These are phyloP conservation scores for Zygosaccharomyces bailii DNA, from an alignment of 805 yeast species.

Conservation along the genomic window DNA sequence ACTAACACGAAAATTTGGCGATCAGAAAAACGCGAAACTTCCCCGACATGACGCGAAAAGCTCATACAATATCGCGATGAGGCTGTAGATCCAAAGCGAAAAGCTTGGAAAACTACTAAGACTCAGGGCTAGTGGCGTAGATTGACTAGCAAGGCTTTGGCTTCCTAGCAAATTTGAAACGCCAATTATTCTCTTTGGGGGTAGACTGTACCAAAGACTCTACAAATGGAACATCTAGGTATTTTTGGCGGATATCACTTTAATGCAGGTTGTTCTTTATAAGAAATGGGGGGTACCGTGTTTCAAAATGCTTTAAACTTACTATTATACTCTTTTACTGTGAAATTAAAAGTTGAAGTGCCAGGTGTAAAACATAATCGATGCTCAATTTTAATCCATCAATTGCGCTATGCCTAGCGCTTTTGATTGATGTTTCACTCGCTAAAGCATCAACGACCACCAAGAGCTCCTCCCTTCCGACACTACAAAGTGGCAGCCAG, in stretches of 20 bases:
- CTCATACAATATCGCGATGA: constrained; percentile 2
- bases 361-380: not conserved
- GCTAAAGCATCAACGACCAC: constrained; percentile 2
- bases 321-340: too few species aligned
- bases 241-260: not conserved
- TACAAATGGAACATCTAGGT: not conserved
- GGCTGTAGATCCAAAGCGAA: not conserved
- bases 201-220: constrained; percentile 1
- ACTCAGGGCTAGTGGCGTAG: constrained; percentile 1
- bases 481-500: not conserved
- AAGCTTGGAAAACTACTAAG: not conserved
- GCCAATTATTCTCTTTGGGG: constrained; percentile 5
- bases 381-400: constrained; percentile 3
- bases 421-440: constrained; percentile 7
- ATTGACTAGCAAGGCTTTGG: not conserved
- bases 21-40: constrained; percentile 2
- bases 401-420: constrained; percentile 5
- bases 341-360: not conserved
- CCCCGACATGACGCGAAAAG: constrained; percentile 2
- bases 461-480: not conserved
- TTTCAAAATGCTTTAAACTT: too few species aligned
- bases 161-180: not conserved
- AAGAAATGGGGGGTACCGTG: not conserved
- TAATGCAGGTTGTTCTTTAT: not conserved
- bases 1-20: constrained; percentile 7